These are phyloP conservation scores for Neurospora pannonica DNA, from an alignment of 495 filamentous ascomycete genomes.

Conservation along the genomic window DNA sequence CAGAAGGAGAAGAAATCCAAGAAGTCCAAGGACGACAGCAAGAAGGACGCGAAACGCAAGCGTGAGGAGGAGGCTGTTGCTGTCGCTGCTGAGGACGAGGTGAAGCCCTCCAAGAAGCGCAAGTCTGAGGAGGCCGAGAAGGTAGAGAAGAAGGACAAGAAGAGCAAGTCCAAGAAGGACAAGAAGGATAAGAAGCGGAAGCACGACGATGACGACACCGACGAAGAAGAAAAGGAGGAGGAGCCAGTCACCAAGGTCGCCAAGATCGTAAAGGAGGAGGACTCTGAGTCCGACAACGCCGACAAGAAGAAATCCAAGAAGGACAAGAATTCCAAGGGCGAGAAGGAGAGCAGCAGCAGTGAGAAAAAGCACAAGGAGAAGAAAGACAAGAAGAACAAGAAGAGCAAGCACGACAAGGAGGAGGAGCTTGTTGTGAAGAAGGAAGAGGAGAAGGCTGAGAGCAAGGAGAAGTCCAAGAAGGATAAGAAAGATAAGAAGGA, in stretches of 20 bases:
- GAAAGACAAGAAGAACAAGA: constrained; percentile 1
- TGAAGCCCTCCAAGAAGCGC: constrained; percentile 2
- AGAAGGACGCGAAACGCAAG: constrained; percentile 14
- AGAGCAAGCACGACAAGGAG: neutral
- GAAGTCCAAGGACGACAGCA: constrained; percentile 4
- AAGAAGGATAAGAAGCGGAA: constrained; percentile 4
- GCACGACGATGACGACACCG: constrained; percentile 3
- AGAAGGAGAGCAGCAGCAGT: neutral
- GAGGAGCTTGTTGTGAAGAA: neutral
- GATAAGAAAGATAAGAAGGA: constrained; percentile 6
- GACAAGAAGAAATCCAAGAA: constrained; percentile 3
- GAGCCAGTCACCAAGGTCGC: neutral
- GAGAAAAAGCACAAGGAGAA: constrained; percentile 7
- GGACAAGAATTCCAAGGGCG: neutral
- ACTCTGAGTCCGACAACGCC: neutral
- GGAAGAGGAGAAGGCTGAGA: neutral
- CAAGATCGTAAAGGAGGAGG: constrained; percentile 2
- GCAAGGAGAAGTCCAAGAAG: constrained; percentile 5
- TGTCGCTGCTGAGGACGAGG: neutral
- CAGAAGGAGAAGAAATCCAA: constrained; percentile 24
- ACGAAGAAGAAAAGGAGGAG: neutral
- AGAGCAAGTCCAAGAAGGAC: neutral
- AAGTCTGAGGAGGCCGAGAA: constrained; percentile 5
- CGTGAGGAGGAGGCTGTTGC: neutral
- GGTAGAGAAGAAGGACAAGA: neutral